phyloP scores from a whole-genome alignment of 331 rosid genomes.

The Telfairia occidentalis region DNA sequence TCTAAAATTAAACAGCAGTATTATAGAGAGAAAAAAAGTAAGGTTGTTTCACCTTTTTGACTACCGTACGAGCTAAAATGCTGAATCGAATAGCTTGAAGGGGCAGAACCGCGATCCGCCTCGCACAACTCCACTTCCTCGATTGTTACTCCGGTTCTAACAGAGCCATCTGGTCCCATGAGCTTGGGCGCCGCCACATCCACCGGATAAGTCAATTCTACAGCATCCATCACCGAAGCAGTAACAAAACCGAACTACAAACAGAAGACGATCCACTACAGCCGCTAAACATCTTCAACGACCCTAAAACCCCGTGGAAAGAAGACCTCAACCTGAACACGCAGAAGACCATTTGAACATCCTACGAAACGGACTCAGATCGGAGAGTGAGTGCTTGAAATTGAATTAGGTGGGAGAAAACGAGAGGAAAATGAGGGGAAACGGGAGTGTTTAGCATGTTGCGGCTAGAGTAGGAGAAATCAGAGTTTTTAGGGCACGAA shows the following conservation, averaged over 20 bases:
- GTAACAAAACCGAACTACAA: not conserved
- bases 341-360: constrained; percentile 9
- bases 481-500: constrained; percentile 69
- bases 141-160: constrained; percentile 29
- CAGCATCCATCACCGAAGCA: constrained; percentile 37
- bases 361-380: not conserved
- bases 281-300: constrained; percentile 6
- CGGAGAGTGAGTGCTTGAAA: not conserved
- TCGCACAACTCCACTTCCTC: constrained; percentile 35
- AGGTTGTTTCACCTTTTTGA: constrained; percentile 23
- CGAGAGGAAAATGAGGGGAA: constrained; percentile 11
- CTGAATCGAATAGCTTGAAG: constrained; percentile 24
- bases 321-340: not conserved
- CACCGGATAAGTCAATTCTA: constrained; percentile 43
- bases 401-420: constrained; percentile 11
- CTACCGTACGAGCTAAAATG: constrained; percentile 22
- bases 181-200: constrained; percentile 38
- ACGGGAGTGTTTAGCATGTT: constrained; percentile 29
- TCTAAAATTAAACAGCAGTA: not conserved
- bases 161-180: constrained; percentile 51
- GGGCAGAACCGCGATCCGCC: constrained; percentile 21
- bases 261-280: not conserved
- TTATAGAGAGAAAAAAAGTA: not conserved
- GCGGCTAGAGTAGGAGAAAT: constrained; percentile 54
- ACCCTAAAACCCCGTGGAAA: constrained; percentile 14